phyloP scores from a whole-genome alignment of 2,329 filamentous ascomycete genomes.

The Xylaria sp. region DNA sequence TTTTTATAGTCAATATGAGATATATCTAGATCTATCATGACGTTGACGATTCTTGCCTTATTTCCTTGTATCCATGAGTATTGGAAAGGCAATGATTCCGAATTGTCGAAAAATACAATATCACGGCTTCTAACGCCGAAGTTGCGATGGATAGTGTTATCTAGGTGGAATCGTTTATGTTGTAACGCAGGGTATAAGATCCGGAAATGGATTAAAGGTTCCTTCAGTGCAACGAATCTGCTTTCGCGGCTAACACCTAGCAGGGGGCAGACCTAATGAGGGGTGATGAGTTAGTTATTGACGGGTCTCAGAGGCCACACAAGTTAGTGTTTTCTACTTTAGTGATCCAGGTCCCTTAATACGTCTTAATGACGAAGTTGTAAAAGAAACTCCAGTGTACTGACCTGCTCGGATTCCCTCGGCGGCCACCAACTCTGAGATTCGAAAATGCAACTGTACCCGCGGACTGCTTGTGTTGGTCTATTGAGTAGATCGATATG shows the following conservation, averaged over 20 bases:
- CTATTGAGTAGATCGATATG: background rate
- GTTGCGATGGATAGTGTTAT: background rate
- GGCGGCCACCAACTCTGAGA: background rate
- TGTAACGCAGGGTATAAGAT: background rate
- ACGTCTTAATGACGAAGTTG: no score
- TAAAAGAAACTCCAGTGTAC: background rate
- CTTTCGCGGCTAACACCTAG: conserved; percentile 15
- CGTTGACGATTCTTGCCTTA: background rate
- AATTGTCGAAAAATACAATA: background rate
- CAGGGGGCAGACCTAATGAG: conserved; percentile 9
- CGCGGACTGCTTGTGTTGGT: background rate
- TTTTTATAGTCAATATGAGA: background rate
- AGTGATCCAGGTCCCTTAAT: no score
- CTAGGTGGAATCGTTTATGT: background rate
- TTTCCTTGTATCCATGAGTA: background rate
- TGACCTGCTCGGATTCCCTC: background rate
- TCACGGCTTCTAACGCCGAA: background rate
- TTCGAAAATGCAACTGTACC: background rate
- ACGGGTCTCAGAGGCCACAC: no score
- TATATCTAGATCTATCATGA: background rate
- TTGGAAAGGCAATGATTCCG: background rate
- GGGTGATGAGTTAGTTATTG: no score
- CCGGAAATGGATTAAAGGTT: background rate
- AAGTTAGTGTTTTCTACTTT: no score
- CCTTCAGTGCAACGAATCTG: conserved; percentile 10